phyloP scores from a whole-genome alignment of 2,329 filamentous ascomycete genomes.

The Diaporthe sp. region DNA sequence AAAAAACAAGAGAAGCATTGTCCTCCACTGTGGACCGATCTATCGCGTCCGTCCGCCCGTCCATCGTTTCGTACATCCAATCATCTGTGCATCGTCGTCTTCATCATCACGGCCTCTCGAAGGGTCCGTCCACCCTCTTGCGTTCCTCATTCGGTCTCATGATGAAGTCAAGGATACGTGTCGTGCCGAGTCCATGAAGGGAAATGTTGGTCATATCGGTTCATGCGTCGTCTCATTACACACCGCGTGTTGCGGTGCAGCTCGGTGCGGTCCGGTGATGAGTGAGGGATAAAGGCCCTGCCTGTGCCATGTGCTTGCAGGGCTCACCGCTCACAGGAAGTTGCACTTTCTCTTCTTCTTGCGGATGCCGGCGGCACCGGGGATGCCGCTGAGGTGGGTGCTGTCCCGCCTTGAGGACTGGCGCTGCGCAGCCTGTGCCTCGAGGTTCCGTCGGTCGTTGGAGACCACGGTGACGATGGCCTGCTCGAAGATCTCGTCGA shows the following conservation, averaged over 20 bases:
- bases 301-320: neutral
- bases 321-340: constrained; percentile 72
- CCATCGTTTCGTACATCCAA: constrained; percentile 26
- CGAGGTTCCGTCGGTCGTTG: constrained; percentile 78
- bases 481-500: constrained; percentile 95
- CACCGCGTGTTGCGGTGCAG: constrained; percentile 9
- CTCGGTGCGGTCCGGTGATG: neutral
- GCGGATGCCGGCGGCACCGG: constrained; percentile 58
- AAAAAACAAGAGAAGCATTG: constrained; percentile 4
- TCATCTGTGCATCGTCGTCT: constrained; percentile 23
- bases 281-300: neutral
- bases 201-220: constrained; percentile 36
- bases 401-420: constrained; percentile 53
- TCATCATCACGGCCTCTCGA: constrained; percentile 21
- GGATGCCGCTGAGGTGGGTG: constrained; percentile 49
- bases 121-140: neutral
- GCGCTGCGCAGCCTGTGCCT: constrained; percentile 59
- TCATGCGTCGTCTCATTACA: constrained; percentile 39
- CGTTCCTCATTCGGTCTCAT: constrained; percentile 23
- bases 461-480: constrained; percentile 92
- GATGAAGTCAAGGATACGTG: constrained; percentile 17
- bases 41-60: neutral
- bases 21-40: constrained; percentile 12
- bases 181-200: constrained; percentile 31
- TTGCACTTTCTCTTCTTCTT: constrained; percentile 89